Base-by-base conservation (phyloP, 768 basidiomycete species). In the Tulasnella sp. region DNA sequence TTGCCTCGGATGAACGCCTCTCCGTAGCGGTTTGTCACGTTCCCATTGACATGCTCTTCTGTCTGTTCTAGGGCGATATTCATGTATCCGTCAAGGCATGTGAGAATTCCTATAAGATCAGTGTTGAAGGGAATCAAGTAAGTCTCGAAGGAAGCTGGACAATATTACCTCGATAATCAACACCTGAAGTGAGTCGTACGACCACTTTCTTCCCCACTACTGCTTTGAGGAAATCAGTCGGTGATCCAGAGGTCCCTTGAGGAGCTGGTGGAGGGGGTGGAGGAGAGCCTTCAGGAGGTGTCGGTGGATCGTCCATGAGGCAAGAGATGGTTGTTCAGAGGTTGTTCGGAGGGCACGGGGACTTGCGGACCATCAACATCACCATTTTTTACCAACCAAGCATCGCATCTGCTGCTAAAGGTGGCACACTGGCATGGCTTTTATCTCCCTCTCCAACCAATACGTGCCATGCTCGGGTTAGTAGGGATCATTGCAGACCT, bases 1-100 rank as follows among this genome's bases (percentile, higher is more conserved):
- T 94, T 94, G 32, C 92, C 92, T 48, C 91, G 76, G 62, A 99
- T 88, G 72, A 98, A 99, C 24, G 93, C 86, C 71, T 99, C 94
- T 1, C 95, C 93, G 66, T 95, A 97, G 61, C 77, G 79, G 68
- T 94, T 95, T 32, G 88, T 94, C 50, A 88, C 78, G n/a, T 72
- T 67, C 3, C 93, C 93, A 63, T 88, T 85, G 9, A 94, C 89
- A 70, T 93, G 83, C 72, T 99, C 96, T 73, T 96, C 92, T 2
- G 94, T 96, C 71, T 96, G 89, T 73, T 99, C 96, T 34, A 98
- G 74, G 13, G 92, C 96, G 51, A 98, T 95, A 73, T 98, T 98
- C 96, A 99, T 98, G 72, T 96, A 98, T 0, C 94, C 94, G 72
- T 98, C 96, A 23, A 98, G 78, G 68, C 96, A 98, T 2, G 92